Evolutionary conservation across 2,329 filamentous ascomycete genomes (phyloP).

Genomic region (Tolypocladium album): DNA sequence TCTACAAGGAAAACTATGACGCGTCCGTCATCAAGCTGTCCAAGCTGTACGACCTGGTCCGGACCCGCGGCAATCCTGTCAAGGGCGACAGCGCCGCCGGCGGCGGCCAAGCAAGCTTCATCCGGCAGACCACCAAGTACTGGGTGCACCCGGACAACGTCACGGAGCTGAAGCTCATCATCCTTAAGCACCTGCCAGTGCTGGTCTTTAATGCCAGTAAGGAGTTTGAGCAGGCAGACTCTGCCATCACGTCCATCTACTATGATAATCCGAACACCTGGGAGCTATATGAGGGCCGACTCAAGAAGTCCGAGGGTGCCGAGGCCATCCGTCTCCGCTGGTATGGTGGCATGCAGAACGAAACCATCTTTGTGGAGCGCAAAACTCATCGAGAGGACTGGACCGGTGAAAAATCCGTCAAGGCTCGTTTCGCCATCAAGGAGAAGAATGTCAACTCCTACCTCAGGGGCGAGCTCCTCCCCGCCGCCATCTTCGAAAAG

Average conservation of each 20-base stretch:
- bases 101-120: constrained; percentile 86
- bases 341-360: constrained; percentile 94
- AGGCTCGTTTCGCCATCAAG: constrained; percentile 88
- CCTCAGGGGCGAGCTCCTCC: constrained; percentile 72
- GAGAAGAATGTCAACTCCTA: constrained; percentile 97
- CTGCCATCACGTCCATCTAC: constrained; percentile 96
- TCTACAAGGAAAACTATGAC: constrained; percentile 99
- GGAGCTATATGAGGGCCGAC: constrained; percentile 84
- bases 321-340: constrained; percentile 93
- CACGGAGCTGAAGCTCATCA: constrained; percentile 94
- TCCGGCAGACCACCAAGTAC: constrained; percentile 97
- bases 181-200: constrained; percentile 93
- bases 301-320: constrained; percentile 96
- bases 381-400: constrained; percentile 98
- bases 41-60: constrained; percentile 86
- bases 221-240: constrained; percentile 83
- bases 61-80: constrained; percentile 83
- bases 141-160: constrained; percentile 99
- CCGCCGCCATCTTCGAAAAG: constrained; percentile 89
- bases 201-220: constrained; percentile 96
- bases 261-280: constrained; percentile 92
- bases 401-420: constrained; percentile 98
- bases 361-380: constrained; percentile 92
- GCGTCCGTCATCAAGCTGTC: constrained; percentile 90
- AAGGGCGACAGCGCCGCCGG: constrained; percentile 88